Evolutionary conservation across 2,329 filamentous ascomycete species (phyloP).

Genomic region (Massarina eburnea): DNA sequence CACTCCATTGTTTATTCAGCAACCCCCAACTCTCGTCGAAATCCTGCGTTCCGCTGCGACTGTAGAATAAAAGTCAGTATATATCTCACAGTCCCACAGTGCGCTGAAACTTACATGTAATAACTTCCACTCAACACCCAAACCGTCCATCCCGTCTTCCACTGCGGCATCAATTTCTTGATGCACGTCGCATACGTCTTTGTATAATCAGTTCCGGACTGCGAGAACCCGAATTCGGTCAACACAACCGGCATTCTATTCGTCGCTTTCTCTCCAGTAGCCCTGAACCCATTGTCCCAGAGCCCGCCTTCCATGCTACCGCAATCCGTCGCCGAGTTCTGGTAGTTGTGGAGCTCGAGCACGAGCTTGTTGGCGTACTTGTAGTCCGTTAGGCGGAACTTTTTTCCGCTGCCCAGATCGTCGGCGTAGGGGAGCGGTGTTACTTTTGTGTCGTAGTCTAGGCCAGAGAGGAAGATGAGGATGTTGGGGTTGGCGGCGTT

Average conservation of each 20-base stretch:
- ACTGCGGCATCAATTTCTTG: conserved; percentile 54
- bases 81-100: neutral
- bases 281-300: conserved; percentile 56
- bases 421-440: conserved; percentile 54
- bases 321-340: conserved; percentile 55
- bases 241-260: conserved; percentile 58
- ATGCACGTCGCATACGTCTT: conserved; percentile 56
- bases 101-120: conserved; percentile 45
- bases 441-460: conserved; percentile 60
- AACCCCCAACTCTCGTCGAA: conserved; percentile 58
- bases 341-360: conserved; percentile 64
- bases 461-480: conserved; percentile 62
- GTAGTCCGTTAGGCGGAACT: conserved; percentile 53
- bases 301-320: conserved; percentile 50
- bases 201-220: conserved; percentile 52
- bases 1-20: conserved; percentile 49
- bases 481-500: conserved; percentile 54
- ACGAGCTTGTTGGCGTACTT: conserved; percentile 58
- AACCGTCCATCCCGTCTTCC: conserved; percentile 62
- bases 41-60: too few species aligned
- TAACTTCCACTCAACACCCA: conserved; percentile 63
- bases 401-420: conserved; percentile 52
- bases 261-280: conserved; percentile 46
- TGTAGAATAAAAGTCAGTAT: neutral
- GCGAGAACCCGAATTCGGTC: conserved; percentile 58